A percentile compares a stretch with the other conserved stretches of the same genome.
Evolutionary conservation across 768 basidiomycete species (phyloP).

Genomic region (Infundibulicybe gibba): DNA sequence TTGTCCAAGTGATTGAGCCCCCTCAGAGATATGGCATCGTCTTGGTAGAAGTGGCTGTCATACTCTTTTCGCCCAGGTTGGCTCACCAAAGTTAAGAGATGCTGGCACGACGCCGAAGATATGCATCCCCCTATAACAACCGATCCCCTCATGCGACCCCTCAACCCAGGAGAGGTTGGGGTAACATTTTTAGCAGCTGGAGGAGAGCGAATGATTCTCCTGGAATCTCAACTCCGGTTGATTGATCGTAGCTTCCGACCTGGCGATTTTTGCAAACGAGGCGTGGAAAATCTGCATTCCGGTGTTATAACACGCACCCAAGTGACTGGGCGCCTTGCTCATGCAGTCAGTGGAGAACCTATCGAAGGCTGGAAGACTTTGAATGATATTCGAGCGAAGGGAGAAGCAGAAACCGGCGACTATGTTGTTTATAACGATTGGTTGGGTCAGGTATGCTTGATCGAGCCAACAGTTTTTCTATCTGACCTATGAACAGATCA

Average conservation of each 20-base stretch:
- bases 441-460: constrained; percentile 77
- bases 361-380: constrained; percentile 62
- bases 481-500: constrained; percentile 40
- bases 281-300: constrained; percentile 67
- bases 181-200: constrained; percentile 58
- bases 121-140: constrained; percentile 37
- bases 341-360: constrained; percentile 63
- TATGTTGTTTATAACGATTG: constrained; percentile 82
- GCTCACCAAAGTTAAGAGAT: constrained; percentile 47
- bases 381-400: constrained; percentile 52
- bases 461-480: neutral
- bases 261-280: constrained; percentile 82
- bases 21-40: constrained; percentile 55
- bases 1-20: constrained; percentile 45
- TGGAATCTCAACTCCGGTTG: constrained; percentile 64
- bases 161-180: constrained; percentile 78
- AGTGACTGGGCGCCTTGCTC: constrained; percentile 65
- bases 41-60: constrained; percentile 41
- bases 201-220: constrained; percentile 63
- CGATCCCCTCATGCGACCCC: constrained; percentile 75
- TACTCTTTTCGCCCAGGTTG: constrained; percentile 3
- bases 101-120: constrained; percentile 88
- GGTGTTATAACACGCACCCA: constrained; percentile 69
- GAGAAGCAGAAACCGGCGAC: constrained; percentile 72
- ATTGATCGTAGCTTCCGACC: constrained; percentile 74